Percentiles rank a stretch among this genome's conserved stretches.
These are phyloP conservation scores for Termitomyces sp. DNA, from an alignment of 768 basidiomycete species.

Conservation along the genomic window DNA sequence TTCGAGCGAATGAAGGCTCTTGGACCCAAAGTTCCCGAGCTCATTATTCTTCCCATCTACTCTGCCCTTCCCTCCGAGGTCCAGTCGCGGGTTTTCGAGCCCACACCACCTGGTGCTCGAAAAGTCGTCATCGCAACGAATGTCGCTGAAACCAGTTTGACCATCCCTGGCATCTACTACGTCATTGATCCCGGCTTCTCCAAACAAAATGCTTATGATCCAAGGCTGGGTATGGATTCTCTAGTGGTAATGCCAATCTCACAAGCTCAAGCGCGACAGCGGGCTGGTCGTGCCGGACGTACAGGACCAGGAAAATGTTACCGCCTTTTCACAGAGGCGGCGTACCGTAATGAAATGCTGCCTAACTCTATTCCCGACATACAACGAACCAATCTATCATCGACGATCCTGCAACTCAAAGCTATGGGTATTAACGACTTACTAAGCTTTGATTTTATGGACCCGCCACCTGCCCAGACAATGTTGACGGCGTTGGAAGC, in stretches of 20 bases:
- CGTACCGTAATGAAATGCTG: slow-evolving; percentile 98
- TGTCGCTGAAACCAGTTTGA: slow-evolving; percentile 96
- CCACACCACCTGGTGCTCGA: slow-evolving; percentile 95
- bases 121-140: slow-evolving; percentile 99
- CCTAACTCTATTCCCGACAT: slow-evolving; percentile 98
- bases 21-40: slow-evolving; percentile 96
- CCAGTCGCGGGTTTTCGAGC: slow-evolving; percentile 96
- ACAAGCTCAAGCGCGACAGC: slow-evolving; percentile 95
- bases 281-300: slow-evolving; percentile 93
- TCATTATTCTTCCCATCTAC: slow-evolving; percentile 95
- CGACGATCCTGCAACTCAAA: slow-evolving; percentile 92
- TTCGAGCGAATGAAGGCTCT: slow-evolving; percentile 99
- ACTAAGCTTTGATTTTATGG: slow-evolving; percentile 99
- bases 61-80: slow-evolving; percentile 97
- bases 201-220: slow-evolving; percentile 98
- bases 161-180: slow-evolving; percentile 98
- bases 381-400: slow-evolving; percentile 87
- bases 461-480: slow-evolving; percentile 94
- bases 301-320: slow-evolving; percentile 99
- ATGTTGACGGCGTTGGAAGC: slow-evolving; percentile 96
- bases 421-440: slow-evolving; percentile 99
- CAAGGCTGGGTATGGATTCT: slow-evolving; percentile 96
- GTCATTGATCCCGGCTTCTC: slow-evolving; percentile 98
- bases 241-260: slow-evolving; percentile 98
- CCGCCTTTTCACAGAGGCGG: slow-evolving; percentile 95